Evolutionary conservation across 1,284 basidiomycete genomes (phyloP).

Genomic region (Ganoderma lingzhi): DNA sequence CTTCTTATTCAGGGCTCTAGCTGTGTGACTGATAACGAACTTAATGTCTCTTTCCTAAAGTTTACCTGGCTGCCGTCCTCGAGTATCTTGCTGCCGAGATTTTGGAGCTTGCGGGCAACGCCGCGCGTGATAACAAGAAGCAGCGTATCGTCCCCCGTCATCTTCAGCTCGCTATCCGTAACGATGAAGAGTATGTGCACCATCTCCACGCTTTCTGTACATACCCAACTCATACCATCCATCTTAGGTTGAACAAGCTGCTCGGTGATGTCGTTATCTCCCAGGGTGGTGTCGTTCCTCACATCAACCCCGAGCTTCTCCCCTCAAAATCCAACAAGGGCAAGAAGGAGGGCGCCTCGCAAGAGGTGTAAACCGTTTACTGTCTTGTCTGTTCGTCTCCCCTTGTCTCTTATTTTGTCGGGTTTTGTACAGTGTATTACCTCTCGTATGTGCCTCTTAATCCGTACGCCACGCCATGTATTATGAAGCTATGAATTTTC

Average conservation of each 20-base stretch:
- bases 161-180: conserved; percentile 86
- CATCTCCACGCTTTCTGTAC: neutral
- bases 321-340: conserved; percentile 71
- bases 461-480: conserved; percentile 35
- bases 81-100: conserved; percentile 91
- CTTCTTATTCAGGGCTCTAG: neutral
- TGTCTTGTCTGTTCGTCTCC: conserved; percentile 1
- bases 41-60: conserved; percentile 45
- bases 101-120: conserved; percentile 89
- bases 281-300: conserved; percentile 84
- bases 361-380: conserved; percentile 44
- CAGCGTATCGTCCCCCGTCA: conserved; percentile 87
- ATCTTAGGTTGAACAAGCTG: conserved; percentile 67
- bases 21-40: conserved; percentile 2
- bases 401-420: conserved; percentile 31
- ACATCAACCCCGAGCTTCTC: conserved; percentile 74
- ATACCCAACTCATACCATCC: neutral
- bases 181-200: conserved; percentile 76
- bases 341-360: conserved; percentile 55
- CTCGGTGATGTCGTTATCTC: conserved; percentile 82
- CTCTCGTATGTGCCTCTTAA: conserved; percentile 35
- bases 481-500: conserved; percentile 22
- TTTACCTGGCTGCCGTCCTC: conserved; percentile 87
- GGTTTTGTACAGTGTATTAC: conserved; percentile 38
- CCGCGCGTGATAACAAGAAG: conserved; percentile 79